A percentile compares a stretch with the other conserved stretches of the same genome.
phyloP scores from a whole-genome alignment of 257 asterid genomes.

The Ilex aquifolium region DNA sequence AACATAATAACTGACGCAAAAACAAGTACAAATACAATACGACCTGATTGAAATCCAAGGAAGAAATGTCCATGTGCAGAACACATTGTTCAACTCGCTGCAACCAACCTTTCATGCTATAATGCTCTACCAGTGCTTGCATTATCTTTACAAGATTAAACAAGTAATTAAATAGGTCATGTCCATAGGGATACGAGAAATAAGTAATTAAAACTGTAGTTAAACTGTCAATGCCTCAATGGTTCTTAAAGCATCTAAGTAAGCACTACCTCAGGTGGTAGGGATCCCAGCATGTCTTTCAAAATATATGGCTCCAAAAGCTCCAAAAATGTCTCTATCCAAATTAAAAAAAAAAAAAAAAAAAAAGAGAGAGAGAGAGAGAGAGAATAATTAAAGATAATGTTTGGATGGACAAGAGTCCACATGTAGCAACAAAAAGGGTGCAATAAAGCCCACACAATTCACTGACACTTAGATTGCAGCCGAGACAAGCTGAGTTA shows the following conservation, averaged over 20 bases:
- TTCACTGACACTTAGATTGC: background rate
- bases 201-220: background rate
- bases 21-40: constrained; percentile 9
- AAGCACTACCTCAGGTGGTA: constrained; percentile 84
- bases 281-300: constrained; percentile 96
- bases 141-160: constrained; percentile 45
- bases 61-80: constrained; percentile 97
- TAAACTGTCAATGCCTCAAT: constrained; percentile 4
- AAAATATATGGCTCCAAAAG: constrained; percentile 94
- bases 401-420: too few relatives aligned
- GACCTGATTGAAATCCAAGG: constrained; percentile 98
- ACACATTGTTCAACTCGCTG: constrained; percentile 97
- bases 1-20: background rate
- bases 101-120: constrained; percentile 89
- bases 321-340: constrained; percentile 86
- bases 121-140: constrained; percentile 98
- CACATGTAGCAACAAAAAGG: too few relatives aligned
- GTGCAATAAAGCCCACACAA: background rate
- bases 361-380: too few relatives aligned
- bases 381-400: background rate
- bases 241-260: background rate
- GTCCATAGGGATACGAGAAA: too few relatives aligned
- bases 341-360: constrained; percentile 8
- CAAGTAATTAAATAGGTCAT: too few relatives aligned
- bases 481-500: background rate